Evolutionary conservation across 768 basidiomycete species (phyloP).

Genomic region (Trametes gibbosa): DNA sequence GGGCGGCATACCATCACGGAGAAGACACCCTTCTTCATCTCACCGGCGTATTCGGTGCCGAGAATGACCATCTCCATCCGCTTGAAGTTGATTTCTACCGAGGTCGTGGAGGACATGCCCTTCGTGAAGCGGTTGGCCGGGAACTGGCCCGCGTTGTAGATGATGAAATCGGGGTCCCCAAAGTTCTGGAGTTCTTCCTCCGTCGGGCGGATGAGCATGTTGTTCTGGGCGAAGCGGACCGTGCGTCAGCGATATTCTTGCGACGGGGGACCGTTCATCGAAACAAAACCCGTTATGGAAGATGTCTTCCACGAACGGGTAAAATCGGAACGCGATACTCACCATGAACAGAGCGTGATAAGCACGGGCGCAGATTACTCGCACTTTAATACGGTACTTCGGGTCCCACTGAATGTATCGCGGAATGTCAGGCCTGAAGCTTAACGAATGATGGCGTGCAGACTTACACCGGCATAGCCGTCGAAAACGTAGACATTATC

Average conservation of each 20-base stretch:
- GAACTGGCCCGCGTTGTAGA: conserved; percentile 99
- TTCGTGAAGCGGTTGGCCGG: conserved; percentile 99
- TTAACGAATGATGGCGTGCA: neutral
- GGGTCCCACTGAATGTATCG: conserved; percentile 77
- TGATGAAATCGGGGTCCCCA: conserved; percentile 98
- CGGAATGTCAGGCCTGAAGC: neutral
- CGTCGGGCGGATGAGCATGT: conserved; percentile 99
- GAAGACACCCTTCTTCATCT: conserved; percentile 99
- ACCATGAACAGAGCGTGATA: conserved; percentile 99
- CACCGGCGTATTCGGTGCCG: conserved; percentile 95
- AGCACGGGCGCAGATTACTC: conserved; percentile 96
- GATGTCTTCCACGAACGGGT: conserved; percentile 2
- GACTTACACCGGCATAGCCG: conserved; percentile 81
- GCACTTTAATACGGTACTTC: conserved; percentile 99
- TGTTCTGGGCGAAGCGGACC: conserved; percentile 56
- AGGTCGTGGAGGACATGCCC: conserved; percentile 99
- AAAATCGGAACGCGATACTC: conserved; percentile 33
- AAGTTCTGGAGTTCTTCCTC: conserved; percentile 91
- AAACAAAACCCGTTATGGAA: conserved; percentile 3
- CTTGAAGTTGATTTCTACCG: conserved; percentile 99
- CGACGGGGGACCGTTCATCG: conserved; percentile 9
- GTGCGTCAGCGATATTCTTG: conserved; percentile 11
- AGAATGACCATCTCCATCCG: conserved; percentile 99
- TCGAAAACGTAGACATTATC: conserved; percentile 99
- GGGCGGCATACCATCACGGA: conserved; percentile 77